Evolutionary conservation across 768 basidiomycete genomes (phyloP).

Genomic region (Krasilnikovozyma curviuscula): DNA sequence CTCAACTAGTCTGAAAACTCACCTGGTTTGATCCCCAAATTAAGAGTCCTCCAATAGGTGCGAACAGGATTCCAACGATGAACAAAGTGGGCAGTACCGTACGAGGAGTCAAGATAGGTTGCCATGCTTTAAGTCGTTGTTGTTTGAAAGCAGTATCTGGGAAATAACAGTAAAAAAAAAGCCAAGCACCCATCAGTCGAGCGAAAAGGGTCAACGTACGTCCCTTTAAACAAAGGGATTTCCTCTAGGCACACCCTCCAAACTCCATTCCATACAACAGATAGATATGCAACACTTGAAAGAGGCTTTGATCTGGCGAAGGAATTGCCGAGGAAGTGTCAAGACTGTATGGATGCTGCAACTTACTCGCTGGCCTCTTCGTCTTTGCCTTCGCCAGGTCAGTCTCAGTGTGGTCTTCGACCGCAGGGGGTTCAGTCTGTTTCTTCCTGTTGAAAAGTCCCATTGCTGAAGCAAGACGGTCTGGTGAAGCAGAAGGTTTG

Average conservation of each 20-base stretch:
- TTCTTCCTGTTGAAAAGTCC: slow-evolving; percentile 23
- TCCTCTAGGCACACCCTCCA: neutral
- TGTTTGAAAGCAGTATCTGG: slow-evolving; percentile 97
- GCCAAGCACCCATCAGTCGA: neutral
- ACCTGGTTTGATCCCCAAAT: slow-evolving; percentile 70
- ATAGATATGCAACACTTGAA: neutral
- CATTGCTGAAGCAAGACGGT: too few relatives aligned
- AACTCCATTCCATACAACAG: neutral
- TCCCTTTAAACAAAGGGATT: neutral
- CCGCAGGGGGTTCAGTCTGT: slow-evolving; percentile 18
- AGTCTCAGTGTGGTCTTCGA: slow-evolving; percentile 16
- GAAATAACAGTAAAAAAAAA: slow-evolving; percentile 15
- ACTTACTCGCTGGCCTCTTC: slow-evolving; percentile 27
- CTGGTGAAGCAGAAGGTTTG: too few relatives aligned
- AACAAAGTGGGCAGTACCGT: slow-evolving; percentile 93
- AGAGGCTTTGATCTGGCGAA: neutral
- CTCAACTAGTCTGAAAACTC: slow-evolving; percentile 12
- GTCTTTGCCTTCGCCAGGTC: slow-evolving; percentile 24
- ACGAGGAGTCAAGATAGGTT: slow-evolving; percentile 94
- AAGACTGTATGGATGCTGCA: neutral
- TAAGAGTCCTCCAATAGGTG: slow-evolving; percentile 82
- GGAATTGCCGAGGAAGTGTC: neutral
- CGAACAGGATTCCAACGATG: slow-evolving; percentile 83
- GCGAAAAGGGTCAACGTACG: neutral
- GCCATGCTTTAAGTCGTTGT: slow-evolving; percentile 98